Evolutionary conservation across 805 yeast species (phyloP).

Genomic region (Cyberlindnera saturnus): DNA sequence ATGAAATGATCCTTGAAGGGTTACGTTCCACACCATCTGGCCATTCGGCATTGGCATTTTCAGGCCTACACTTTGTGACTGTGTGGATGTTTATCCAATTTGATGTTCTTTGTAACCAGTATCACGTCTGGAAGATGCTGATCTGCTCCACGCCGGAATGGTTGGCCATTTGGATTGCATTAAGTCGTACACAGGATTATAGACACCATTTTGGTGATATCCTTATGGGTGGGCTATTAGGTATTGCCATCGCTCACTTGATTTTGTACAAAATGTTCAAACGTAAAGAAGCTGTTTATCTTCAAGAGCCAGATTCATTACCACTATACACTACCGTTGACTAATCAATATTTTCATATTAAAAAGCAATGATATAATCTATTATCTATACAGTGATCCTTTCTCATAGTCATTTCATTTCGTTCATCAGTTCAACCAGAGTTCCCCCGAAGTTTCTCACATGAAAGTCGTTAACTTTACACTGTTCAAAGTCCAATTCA

Average conservation of each 20-base stretch:
- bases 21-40: constrained; percentile 79
- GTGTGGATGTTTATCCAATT: constrained; percentile 44
- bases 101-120: constrained; percentile 23
- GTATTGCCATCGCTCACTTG: constrained; percentile 27
- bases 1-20: constrained; percentile 50
- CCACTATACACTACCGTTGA: constrained; percentile 12
- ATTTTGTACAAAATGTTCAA: constrained; percentile 16
- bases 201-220: constrained; percentile 89
- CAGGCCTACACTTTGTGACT: constrained; percentile 55
- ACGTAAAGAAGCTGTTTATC: constrained; percentile 15
- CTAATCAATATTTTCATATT: neutral
- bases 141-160: constrained; percentile 48
- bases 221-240: constrained; percentile 64
- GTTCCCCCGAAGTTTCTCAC: constrained; percentile 16
- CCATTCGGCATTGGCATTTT: constrained; percentile 63
- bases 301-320: constrained; percentile 8
- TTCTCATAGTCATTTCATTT: neutral
- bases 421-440: constrained; percentile 5
- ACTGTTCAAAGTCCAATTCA: constrained; percentile 10
- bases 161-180: constrained; percentile 72
- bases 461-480: constrained; percentile 21
- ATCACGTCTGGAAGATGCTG: constrained; percentile 50
- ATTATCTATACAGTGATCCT: neutral
- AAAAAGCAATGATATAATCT: too few species aligned
- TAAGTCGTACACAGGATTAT: constrained; percentile 83